Percentiles rank a stretch among this genome's conserved stretches.
phyloP scores from a whole-genome alignment of 2,329 filamentous ascomycete species.

The Trichoderma asperellum region DNA sequence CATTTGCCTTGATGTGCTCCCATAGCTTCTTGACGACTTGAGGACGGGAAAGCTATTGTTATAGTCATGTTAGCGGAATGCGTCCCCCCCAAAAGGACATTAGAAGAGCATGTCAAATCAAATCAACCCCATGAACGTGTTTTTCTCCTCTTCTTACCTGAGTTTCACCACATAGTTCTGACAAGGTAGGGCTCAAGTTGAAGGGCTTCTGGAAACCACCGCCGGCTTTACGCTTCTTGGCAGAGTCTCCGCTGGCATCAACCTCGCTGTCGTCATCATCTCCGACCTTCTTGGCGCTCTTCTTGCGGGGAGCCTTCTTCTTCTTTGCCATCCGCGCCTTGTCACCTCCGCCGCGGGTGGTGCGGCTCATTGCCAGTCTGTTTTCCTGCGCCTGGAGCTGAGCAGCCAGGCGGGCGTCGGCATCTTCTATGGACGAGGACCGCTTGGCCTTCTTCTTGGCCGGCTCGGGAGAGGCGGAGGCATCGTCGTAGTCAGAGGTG shows the following conservation, averaged over 20 bases:
- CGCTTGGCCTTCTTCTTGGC: constrained; percentile 70
- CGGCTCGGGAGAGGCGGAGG: constrained; percentile 51
- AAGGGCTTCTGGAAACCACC: constrained; percentile 93
- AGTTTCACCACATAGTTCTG: constrained; percentile 70
- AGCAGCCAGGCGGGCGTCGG: constrained; percentile 85
- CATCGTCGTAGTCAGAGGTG: constrained; percentile 46
- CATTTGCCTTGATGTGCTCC: constrained; percentile 87
- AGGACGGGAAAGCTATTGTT: constrained; percentile 80
- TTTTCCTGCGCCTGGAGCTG: constrained; percentile 93
- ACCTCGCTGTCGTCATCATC: constrained; percentile 80
- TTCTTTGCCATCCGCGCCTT: constrained; percentile 63
- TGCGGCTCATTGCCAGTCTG: constrained; percentile 64
- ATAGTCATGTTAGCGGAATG: not conserved
- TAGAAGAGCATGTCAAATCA: not conserved
- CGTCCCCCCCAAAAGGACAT: too few species aligned
- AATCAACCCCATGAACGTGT: not conserved
- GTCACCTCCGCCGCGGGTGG: constrained; percentile 76
- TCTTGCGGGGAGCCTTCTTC: constrained; percentile 70
- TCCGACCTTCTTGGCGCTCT: constrained; percentile 74
- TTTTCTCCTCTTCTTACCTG: constrained; percentile 52
- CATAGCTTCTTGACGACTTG: constrained; percentile 97
- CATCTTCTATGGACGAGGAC: constrained; percentile 64
- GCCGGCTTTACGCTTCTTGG: constrained; percentile 77
- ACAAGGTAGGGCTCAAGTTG: constrained; percentile 70
- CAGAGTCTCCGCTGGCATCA: constrained; percentile 62